Conservation (phyloP, 768 basidiomycete species). For the Sistotremastrum suecicum region DNA sequence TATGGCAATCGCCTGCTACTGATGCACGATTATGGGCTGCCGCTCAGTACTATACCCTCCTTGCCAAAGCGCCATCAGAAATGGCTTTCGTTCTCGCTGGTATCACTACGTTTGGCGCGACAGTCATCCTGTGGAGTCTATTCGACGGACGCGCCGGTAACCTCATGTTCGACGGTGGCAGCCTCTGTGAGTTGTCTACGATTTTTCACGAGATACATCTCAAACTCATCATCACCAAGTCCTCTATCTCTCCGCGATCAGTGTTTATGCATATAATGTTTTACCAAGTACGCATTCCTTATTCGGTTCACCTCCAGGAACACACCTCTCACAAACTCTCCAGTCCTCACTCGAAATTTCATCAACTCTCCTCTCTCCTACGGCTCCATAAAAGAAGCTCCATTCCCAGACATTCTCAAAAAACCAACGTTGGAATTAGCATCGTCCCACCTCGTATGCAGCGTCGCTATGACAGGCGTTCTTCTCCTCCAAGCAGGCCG, state of each 20-base stretch:
- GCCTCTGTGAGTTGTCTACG: conserved; percentile 50
- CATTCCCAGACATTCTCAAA: conserved; percentile 50
- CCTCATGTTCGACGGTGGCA: conserved; percentile 85
- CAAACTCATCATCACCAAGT: conserved; percentile 28
- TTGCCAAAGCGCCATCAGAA: conserved; percentile 48
- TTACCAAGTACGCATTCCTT: conserved; percentile 51
- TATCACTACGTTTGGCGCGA: conserved; percentile 43
- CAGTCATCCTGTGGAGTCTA: conserved; percentile 65
- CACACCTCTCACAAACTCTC: conserved; percentile 5
- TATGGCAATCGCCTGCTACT: conserved; percentile 78
- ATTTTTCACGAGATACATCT: neutral
- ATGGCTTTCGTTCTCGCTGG: conserved; percentile 43
- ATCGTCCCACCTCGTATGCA: conserved; percentile 73
- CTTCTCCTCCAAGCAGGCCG: conserved; percentile 71
- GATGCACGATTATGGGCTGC: conserved; percentile 75
- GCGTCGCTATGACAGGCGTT: conserved; percentile 80
- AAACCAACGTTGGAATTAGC: conserved; percentile 63
- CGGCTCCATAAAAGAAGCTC: conserved; percentile 19
- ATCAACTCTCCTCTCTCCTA: conserved; percentile 32
- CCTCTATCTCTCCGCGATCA: conserved; percentile 56
- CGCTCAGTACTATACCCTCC: conserved; percentile 67
- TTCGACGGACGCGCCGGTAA: conserved; percentile 67
- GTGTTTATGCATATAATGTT: conserved; percentile 64
- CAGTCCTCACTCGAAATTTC: conserved; percentile 51
- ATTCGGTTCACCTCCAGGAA: neutral